Evolutionary conservation across 2,329 filamentous ascomycete species (phyloP).

Genomic region (Dactylellina leptospora): DNA sequence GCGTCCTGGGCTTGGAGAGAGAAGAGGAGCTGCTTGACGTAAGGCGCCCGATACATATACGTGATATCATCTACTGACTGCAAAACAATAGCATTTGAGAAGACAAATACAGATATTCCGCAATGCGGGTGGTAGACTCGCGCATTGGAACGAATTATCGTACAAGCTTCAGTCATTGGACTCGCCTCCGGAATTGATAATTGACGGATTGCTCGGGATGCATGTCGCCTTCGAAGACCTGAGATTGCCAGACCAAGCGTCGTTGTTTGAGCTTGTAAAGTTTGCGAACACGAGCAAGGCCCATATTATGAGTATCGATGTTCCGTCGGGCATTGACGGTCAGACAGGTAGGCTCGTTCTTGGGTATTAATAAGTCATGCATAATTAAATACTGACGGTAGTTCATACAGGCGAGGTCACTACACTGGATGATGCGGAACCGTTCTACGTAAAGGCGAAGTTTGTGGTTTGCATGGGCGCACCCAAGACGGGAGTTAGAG

Average conservation of each 20-base stretch:
- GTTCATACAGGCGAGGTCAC: constrained; percentile 64
- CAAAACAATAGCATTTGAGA: constrained; percentile 68
- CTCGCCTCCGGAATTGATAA: constrained; percentile 77
- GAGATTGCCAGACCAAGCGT: constrained; percentile 80
- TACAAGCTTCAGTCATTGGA: constrained; percentile 66
- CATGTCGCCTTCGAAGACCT: constrained; percentile 90
- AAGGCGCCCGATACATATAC: neutral
- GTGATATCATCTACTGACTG: neutral
- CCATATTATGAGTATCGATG: constrained; percentile 84
- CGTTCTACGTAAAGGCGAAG: constrained; percentile 80
- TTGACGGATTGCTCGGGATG: constrained; percentile 87
- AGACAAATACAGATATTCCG: constrained; percentile 85
- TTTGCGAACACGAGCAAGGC: constrained; percentile 91
- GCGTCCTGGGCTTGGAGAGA: constrained; percentile 83
- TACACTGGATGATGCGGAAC: constrained; percentile 72
- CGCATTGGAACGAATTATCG: constrained; percentile 69
- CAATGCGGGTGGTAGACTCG: constrained; percentile 79
- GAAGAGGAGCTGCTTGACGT: constrained; percentile 78
- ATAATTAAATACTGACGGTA: constrained; percentile 30
- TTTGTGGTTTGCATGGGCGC: constrained; percentile 86
- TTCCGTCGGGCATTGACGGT: constrained; percentile 87
- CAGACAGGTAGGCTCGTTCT: constrained; percentile 71
- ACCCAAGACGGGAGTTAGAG: constrained; percentile 83
- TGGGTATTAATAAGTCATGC: neutral
- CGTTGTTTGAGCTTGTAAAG: constrained; percentile 86